Percentiles rank a stretch among this genome's conserved stretches.
These are phyloP conservation scores for Ajuga reptans DNA, from an alignment of 305 asterid genomes.

Conservation along the genomic window DNA sequence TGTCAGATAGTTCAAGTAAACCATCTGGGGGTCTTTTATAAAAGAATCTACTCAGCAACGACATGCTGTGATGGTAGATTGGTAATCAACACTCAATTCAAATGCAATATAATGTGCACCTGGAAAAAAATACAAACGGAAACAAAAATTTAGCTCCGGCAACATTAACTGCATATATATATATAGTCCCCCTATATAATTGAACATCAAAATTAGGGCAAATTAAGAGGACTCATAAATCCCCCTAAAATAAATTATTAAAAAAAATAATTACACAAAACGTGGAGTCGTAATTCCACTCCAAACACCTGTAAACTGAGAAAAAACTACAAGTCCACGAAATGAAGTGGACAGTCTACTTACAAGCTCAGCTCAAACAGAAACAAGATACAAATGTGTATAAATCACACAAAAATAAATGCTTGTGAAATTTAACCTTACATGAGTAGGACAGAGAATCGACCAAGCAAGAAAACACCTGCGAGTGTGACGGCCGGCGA, in stretches of 20 bases:
- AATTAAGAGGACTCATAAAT: not conserved
- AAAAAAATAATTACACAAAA: not conserved
- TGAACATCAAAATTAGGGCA: not conserved
- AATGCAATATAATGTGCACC: constrained; percentile 25
- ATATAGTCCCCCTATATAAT: constrained; percentile 5
- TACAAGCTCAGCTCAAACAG: not conserved
- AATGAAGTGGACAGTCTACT: not conserved
- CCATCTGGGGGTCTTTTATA: constrained; percentile 96
- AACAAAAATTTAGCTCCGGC: constrained; percentile 2
- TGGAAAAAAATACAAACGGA: constrained; percentile 19
- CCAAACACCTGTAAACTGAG: not conserved
- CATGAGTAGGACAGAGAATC: constrained; percentile 8
- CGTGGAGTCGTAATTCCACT: not conserved
- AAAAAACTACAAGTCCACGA: constrained; percentile 1
- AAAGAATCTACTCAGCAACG: constrained; percentile 84
- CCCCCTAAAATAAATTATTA: not conserved
- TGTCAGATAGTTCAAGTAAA: constrained; percentile 75
- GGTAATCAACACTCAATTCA: constrained; percentile 24
- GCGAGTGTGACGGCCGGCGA: constrained; percentile 21
- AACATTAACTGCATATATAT: constrained; percentile 3
- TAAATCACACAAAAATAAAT: not conserved
- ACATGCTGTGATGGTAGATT: constrained; percentile 47
- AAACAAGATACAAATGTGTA: not conserved
- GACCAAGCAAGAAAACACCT: constrained; percentile 13
- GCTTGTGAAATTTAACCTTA: not conserved